A percentile compares a stretch with the other conserved stretches of the same genome.
Conservation (phyloP, 163 green algal species). For the Chlorella variabilis region DNA sequence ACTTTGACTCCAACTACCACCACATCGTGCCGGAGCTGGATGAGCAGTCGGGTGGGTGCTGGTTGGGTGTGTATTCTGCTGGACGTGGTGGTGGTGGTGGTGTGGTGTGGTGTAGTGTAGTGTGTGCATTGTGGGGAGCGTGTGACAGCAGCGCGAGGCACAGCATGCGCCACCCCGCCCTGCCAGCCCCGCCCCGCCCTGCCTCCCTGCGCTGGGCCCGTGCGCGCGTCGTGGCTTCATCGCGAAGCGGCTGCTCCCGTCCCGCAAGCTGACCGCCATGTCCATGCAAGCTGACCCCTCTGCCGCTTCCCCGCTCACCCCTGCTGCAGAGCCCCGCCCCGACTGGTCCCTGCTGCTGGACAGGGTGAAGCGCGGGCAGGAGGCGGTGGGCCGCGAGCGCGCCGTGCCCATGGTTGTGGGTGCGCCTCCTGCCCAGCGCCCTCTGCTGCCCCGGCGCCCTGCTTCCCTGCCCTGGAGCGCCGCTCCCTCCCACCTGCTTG, state of each 20-base stretch:
- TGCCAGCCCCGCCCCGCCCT: too few species aligned
- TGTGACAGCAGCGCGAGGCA: too few species aligned
- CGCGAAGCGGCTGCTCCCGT: too few species aligned
- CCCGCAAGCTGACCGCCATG: too few species aligned
- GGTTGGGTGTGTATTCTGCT: not conserved
- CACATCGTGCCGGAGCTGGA: conserved; percentile 86
- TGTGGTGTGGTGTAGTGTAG: too few species aligned
- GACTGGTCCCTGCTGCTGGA: conserved; percentile 72
- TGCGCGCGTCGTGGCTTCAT: too few species aligned
- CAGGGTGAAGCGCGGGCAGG: conserved; percentile 73
- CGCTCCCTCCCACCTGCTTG: not conserved
- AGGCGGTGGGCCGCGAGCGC: conserved; percentile 61
- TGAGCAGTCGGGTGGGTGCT: conserved; percentile 37
- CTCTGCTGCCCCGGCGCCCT: too few species aligned
- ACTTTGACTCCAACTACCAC: conserved; percentile 97
- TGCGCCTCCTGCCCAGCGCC: too few species aligned
- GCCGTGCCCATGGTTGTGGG: conserved; percentile 87
- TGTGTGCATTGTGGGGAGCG: too few species aligned
- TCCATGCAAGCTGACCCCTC: not conserved
- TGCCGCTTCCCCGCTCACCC: not conserved
- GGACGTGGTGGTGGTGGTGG: too few species aligned
- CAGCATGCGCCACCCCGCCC: too few species aligned
- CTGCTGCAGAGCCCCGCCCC: conserved; percentile 41
- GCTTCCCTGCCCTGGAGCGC: not conserved
- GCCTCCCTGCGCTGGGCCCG: too few species aligned